A percentile compares a stretch with the other conserved stretches of the same genome.
phyloP scores from a whole-genome alignment of 2,329 filamentous ascomycete genomes.

The Akanthomyces muscarius region DNA sequence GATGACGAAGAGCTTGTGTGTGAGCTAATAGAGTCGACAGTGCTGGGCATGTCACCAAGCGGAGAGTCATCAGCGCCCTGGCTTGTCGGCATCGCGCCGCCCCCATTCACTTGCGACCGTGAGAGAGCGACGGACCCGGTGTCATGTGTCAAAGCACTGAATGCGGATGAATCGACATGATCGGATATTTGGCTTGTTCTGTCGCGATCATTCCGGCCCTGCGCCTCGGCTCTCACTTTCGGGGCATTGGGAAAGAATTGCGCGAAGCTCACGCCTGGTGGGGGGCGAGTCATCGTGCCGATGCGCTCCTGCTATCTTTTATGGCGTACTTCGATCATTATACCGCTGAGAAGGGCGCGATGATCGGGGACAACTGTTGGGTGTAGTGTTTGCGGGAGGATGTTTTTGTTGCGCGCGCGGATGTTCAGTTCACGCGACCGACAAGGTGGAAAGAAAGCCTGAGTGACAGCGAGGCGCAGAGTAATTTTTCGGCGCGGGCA shows the following conservation, averaged over 20 bases:
- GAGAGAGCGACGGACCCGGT: constrained; percentile 19
- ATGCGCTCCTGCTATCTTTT: constrained; percentile 48
- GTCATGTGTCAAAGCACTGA: constrained; percentile 24
- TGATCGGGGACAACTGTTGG: constrained; percentile 20
- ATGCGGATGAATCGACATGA: constrained; percentile 24
- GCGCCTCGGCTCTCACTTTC: constrained; percentile 50
- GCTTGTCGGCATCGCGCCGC: constrained; percentile 32
- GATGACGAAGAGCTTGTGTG: constrained; percentile 68
- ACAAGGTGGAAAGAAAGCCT: constrained; percentile 9
- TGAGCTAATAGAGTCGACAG: constrained; percentile 68
- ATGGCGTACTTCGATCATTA: constrained; percentile 54
- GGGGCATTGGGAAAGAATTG: constrained; percentile 82
- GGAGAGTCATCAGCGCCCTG: constrained; percentile 56
- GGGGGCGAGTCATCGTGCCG: constrained; percentile 73
- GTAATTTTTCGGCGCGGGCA: constrained; percentile 13
- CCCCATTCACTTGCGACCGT: constrained; percentile 13
- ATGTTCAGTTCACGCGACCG: constrained; percentile 16
- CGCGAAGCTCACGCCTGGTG: constrained; percentile 71
- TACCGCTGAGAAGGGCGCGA: constrained; percentile 38
- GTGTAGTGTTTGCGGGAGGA: constrained; percentile 12
- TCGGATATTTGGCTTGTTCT: constrained; percentile 26
- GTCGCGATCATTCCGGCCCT: constrained; percentile 34
- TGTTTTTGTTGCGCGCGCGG: background rate
- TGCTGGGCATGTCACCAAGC: constrained; percentile 64
- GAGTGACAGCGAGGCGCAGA: background rate